Base-by-base conservation (phyloP, 2,329 filamentous ascomycete genomes). In the Tolypocladium nubicola region DNA sequence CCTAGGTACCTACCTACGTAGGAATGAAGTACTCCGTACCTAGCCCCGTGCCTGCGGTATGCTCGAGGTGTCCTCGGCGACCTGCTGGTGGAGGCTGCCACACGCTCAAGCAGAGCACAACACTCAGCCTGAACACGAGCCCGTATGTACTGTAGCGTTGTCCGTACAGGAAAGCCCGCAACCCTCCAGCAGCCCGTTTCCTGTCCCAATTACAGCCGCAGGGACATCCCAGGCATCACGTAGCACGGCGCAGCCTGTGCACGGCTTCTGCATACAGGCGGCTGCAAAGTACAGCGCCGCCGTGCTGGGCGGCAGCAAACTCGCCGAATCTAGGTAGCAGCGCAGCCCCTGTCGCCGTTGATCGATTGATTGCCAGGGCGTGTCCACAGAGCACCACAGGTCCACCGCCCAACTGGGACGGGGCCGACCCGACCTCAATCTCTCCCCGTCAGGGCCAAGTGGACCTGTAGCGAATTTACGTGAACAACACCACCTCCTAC, bases 381-480 rank as follows among this genome's bases (percentile, higher is more conserved):
- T 26, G 26, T 23, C 43, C 23, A 23, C 23, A 23, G 23, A 30
- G 13, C 43, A 47, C 26, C 23, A 19, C 19, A 23, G 5, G 16
- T 11, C 14, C 23, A 35, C 21, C 23, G 11, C 35, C 35, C 35
- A 30, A 26, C 23, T 50, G 19, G 47, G 16, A 19, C 26, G 26
- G 26, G 11, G 26, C 47, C 47, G 16, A 37, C 53, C 57, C 39
- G 26, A 35, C 47, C 23, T 55, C 41, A 54, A 52, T 56, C 55
- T 40, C 35, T 56, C 45, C 54, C 35, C 13, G 55, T 14, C 37
- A 33, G 37, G 45, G 45, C 53, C 52, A 49, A 49, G 58, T 56
- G 60, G 56, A 56, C 54, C 54, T 56, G 55, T 58, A 40, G 58
- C 60, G 59, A 54, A 60, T 60, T 57, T 57, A 49, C 56, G 52